Evolutionary conservation across 148 eudicot species (phyloP).

Genomic region (Polygonum maritimum): DNA sequence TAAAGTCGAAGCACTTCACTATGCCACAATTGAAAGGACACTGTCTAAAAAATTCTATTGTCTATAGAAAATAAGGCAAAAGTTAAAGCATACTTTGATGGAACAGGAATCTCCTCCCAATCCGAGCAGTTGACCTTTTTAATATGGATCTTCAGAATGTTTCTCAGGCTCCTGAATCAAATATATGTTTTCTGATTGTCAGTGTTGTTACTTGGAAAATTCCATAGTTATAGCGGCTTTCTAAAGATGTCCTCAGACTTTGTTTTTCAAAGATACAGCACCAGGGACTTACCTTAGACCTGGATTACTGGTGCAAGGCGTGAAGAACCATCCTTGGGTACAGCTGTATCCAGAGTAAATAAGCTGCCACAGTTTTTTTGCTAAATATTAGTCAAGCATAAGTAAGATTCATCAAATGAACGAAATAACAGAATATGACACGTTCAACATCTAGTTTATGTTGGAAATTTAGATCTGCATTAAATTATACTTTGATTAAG

Average conservation of each 20-base stretch:
- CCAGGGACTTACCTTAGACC: conserved; percentile 51
- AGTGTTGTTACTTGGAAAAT: background rate
- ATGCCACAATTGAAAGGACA: background rate
- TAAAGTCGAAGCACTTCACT: background rate
- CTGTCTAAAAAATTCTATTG: background rate
- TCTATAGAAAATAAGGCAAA: background rate
- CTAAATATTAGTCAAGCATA: background rate
- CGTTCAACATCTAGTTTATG: background rate
- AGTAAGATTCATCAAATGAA: background rate
- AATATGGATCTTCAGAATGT: conserved; percentile 45
- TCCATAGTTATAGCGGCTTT: background rate
- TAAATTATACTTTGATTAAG: background rate
- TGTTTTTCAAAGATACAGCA: background rate
- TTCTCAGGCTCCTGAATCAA: conserved; percentile 53
- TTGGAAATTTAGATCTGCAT: background rate
- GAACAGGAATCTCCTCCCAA: conserved; percentile 56
- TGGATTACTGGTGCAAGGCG: conserved; percentile 74
- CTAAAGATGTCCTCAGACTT: background rate
- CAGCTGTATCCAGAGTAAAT: conserved; percentile 90
- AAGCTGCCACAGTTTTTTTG: conserved; percentile 30
- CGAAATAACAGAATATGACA: background rate
- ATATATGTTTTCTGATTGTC: background rate
- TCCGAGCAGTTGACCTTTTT: conserved; percentile 47
- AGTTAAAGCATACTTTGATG: conserved; percentile 35
- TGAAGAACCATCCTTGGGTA: conserved; percentile 89